phyloP scores from a whole-genome alignment of 2,329 filamentous ascomycete species.

The Cladosporium cucumerinum region DNA sequence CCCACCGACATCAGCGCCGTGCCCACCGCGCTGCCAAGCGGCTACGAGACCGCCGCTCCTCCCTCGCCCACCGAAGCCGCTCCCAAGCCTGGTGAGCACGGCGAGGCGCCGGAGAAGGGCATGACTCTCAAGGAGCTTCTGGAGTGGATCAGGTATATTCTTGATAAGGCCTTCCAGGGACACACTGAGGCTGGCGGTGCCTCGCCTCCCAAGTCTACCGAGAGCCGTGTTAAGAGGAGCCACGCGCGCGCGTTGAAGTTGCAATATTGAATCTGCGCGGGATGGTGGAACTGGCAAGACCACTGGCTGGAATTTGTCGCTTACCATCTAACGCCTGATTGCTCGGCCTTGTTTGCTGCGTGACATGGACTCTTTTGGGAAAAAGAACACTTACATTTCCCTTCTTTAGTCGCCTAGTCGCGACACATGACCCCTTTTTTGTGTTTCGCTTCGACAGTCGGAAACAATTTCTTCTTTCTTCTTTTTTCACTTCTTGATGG shows the following conservation, averaged over 20 bases:
- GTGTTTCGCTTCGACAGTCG: neutral
- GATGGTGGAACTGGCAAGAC: neutral
- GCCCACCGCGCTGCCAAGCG: slow-evolving; percentile 20
- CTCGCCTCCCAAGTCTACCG: neutral
- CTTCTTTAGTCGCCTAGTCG: neutral
- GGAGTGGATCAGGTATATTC: slow-evolving; percentile 24
- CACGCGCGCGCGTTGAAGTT: slow-evolving; percentile 10
- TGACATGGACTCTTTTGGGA: neutral
- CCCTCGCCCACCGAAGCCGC: slow-evolving; percentile 18
- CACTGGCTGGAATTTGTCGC: neutral
- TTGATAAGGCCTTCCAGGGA: slow-evolving; percentile 14
- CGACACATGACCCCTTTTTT: neutral
- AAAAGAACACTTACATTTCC: neutral
- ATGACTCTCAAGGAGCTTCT: slow-evolving; percentile 23
- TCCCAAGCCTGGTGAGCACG: neutral
- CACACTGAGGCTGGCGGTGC: slow-evolving; percentile 4
- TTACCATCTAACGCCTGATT: neutral
- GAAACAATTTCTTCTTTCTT: neutral
- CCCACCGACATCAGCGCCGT: slow-evolving; percentile 17
- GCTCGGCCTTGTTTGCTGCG: neutral
- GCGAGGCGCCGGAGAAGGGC: slow-evolving; percentile 14
- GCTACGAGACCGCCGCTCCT: slow-evolving; percentile 16
- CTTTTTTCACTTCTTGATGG: neutral
- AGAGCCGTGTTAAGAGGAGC: slow-evolving; percentile 6
- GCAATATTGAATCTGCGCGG: neutral